Evolutionary conservation across 371 early-diverging fungal species (phyloP).

Genomic region (Quaeritorhiza haematococci): DNA sequence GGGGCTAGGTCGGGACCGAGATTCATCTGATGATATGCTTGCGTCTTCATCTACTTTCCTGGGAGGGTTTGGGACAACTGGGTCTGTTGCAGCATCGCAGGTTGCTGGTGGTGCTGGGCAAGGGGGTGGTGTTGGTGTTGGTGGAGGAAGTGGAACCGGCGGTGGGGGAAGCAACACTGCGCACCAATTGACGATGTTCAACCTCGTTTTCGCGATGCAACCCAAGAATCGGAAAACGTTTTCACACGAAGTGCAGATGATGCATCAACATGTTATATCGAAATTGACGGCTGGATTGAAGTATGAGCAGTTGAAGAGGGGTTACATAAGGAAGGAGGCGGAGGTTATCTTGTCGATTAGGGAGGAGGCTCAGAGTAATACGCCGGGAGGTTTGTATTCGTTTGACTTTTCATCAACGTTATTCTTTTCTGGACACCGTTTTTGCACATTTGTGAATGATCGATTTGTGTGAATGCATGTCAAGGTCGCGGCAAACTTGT

Average conservation of each 20-base stretch:
- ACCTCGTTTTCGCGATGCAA: constrained; percentile 67
- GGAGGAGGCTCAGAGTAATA: constrained; percentile 25
- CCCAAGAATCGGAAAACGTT: constrained; percentile 14
- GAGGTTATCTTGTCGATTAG: constrained; percentile 60
- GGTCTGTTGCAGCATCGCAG: no score
- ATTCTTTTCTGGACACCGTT: neutral
- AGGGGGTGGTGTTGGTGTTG: no score
- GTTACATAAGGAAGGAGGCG: constrained; percentile 71
- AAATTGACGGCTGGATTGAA: constrained; percentile 70
- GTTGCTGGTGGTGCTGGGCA: no score
- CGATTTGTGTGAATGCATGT: constrained; percentile 17
- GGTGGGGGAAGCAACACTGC: neutral
- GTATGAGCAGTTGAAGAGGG: constrained; percentile 76
- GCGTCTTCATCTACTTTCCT: no score
- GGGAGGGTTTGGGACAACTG: no score
- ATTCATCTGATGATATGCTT: no score
- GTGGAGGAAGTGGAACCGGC: constrained; percentile 3
- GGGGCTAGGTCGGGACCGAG: no score
- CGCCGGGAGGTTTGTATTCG: constrained; percentile 1
- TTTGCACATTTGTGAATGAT: neutral
- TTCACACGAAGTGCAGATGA: constrained; percentile 55
- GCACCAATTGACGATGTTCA: constrained; percentile 69
- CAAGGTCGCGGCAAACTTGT: no score
- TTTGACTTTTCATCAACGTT: constrained; percentile 3
- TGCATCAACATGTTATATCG: constrained; percentile 69